Evolutionary conservation across 805 yeast genomes (phyloP), one percentile per base, ranked within the genome.

Genomic region (Schizosaccharomyces octosporus): DNA sequence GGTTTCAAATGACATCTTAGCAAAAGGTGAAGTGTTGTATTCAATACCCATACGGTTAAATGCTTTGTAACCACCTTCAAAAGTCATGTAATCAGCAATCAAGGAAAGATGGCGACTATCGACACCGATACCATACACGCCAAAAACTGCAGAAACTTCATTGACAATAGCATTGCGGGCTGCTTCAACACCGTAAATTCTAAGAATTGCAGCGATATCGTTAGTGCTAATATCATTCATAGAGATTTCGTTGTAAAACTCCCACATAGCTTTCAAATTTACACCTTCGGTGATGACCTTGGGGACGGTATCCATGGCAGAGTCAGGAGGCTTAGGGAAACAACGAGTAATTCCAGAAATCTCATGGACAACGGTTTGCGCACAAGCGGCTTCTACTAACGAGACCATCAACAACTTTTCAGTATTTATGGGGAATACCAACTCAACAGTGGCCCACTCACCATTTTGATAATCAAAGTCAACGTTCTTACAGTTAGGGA

Each of bases 1-100:
- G 57, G 98, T 93, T 75, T 93, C 99, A 73, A 88, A 93, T 62
- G 96, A 87, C 99, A 93, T 93, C 77, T 93, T 93, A 89, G 87
- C 84, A 77, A 93, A 87, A 19, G 97, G 85, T 6, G 97, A 89
- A 1, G 97, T 88, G 15, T 93, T 81, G 1, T 95, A 80, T 72
- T 93, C 97, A 71, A 94, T 89, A 73, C 99, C 99, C 75, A 87
- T 96, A 78, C 99, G 86, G 74, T 87, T 89, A 78, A 93, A 93
- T 31, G 99, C 95, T 70, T 90, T 75, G 71, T 89, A 93, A 1
- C 94, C 81, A 69, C 99, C 99, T 74, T 93, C 97, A 73, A 98
- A 82, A 4, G 99, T 93, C 99, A 93, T 93, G 87, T 87, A 86
- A 73, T 93, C 99, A 65, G 95, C 99, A 72, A 93, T 84, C 72